These are phyloP conservation scores for Lichenothelia convexa DNA, from an alignment of 495 filamentous ascomycete species.

Conservation along the genomic window DNA sequence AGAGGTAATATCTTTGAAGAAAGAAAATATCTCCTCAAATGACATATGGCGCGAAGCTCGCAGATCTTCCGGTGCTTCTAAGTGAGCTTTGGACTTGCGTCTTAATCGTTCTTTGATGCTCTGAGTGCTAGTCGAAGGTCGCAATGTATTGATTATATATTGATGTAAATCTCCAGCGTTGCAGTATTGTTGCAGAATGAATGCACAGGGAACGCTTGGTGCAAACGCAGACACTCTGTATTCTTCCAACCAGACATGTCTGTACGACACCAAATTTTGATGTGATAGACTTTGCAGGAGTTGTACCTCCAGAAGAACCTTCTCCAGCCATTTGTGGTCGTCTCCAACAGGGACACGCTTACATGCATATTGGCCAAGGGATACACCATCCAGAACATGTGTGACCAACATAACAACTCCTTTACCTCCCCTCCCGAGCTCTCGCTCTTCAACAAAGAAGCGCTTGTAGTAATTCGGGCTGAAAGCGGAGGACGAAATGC, in stretches of 20 bases:
- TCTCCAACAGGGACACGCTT: slow-evolving; percentile 90
- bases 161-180: slow-evolving; percentile 82
- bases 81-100: slow-evolving; percentile 49
- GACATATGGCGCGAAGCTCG: slow-evolving; percentile 44
- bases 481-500: slow-evolving; percentile 72
- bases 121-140: slow-evolving; percentile 43
- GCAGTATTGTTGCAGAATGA: slow-evolving; percentile 95
- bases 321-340: slow-evolving; percentile 89
- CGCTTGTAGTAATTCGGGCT: slow-evolving; percentile 78
- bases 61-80: slow-evolving; percentile 31
- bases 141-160: slow-evolving; percentile 51
- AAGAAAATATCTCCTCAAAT: slow-evolving; percentile 87
- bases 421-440: slow-evolving; percentile 79
- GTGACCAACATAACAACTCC: slow-evolving; percentile 83
- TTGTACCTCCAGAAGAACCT: slow-evolving; percentile 83
- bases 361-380: slow-evolving; percentile 82
- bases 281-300: slow-evolving; percentile 80
- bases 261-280: slow-evolving; percentile 90
- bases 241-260: slow-evolving; percentile 93
- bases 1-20: slow-evolving; percentile 89
- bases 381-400: slow-evolving; percentile 75
- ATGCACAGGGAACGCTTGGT: slow-evolving; percentile 83
- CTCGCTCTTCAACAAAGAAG: slow-evolving; percentile 75
- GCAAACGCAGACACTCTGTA: slow-evolving; percentile 64
- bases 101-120: slow-evolving; percentile 74